Conservation (phyloP, 2,329 filamentous ascomycete species). For the Cercospora sesami region DNA sequence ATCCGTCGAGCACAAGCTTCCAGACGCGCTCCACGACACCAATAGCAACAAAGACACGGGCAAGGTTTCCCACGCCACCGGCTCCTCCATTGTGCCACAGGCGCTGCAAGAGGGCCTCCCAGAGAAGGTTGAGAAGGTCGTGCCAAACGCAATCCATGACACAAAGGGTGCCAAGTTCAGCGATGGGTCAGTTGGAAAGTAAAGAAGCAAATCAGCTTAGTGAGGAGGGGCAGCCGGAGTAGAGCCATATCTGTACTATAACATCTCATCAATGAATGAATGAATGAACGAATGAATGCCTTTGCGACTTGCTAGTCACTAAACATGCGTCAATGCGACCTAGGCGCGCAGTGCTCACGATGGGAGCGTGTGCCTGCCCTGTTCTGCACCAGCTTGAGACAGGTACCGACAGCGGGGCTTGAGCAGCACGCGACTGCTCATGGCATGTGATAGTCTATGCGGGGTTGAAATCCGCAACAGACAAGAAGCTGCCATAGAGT, state of each 20-base stretch:
- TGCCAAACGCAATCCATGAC: conserved; percentile 49
- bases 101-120: conserved; percentile 48
- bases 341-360: not conserved
- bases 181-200: conserved; percentile 21
- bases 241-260: not conserved
- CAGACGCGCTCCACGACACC: conserved; percentile 19
- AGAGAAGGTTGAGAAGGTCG: conserved; percentile 46
- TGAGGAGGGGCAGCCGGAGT: not conserved
- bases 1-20: conserved; percentile 26
- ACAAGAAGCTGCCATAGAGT: too few relatives aligned
- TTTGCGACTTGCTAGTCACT: not conserved
- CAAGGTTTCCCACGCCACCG: conserved; percentile 45
- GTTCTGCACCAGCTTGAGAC: not conserved
- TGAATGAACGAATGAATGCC: not conserved
- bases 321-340: not conserved
- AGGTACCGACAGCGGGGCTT: not conserved
- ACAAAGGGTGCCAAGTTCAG: conserved; percentile 33
- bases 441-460: not conserved
- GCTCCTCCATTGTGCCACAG: conserved; percentile 46
- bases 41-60: conserved; percentile 38
- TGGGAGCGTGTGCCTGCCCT: too few relatives aligned
- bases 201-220: not conserved
- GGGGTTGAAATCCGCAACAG: not conserved
- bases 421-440: not conserved
- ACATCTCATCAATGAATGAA: not conserved